Conservation (phyloP, 805 yeast species). For the Yamadazyma sp. region DNA sequence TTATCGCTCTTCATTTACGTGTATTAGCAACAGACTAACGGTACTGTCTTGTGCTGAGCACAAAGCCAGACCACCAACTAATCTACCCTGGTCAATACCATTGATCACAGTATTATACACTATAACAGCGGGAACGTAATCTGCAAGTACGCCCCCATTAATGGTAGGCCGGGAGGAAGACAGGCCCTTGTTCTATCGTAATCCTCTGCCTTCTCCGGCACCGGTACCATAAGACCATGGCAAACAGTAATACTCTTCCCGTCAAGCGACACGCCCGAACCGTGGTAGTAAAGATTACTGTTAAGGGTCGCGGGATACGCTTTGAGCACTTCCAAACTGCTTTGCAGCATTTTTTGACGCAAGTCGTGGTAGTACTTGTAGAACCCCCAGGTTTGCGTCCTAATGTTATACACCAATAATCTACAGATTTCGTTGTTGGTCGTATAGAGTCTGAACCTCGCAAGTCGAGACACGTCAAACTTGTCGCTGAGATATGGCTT, state of each 20-base stretch:
- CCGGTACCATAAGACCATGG: constrained; percentile 35
- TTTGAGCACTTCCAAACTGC: constrained; percentile 20
- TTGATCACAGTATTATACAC: too few species aligned
- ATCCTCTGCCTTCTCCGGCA: constrained; percentile 32
- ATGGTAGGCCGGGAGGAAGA: constrained; percentile 20
- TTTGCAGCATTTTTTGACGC: constrained; percentile 23
- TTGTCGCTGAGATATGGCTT: constrained; percentile 31
- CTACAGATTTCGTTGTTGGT: constrained; percentile 31
- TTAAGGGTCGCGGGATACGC: constrained; percentile 24
- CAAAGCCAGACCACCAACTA: too few species aligned
- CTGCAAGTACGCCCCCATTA: constrained; percentile 37
- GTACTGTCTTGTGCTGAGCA: too few species aligned
- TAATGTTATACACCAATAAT: constrained; percentile 35
- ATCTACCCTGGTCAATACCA: too few species aligned
- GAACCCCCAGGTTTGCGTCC: constrained; percentile 43
- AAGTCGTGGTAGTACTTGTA: constrained; percentile 34
- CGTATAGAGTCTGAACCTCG: constrained; percentile 28
- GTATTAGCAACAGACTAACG: too few species aligned
- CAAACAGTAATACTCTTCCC: constrained; percentile 37
- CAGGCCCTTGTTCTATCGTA: constrained; percentile 20
- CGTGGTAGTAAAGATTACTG: constrained; percentile 30
- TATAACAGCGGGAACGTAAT: constrained; percentile 32
- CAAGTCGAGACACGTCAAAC: constrained; percentile 34
- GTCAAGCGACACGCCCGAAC: constrained; percentile 31
- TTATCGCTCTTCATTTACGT: too few species aligned